phyloP scores from a whole-genome alignment of 495 filamentous ascomycete genomes.

The Talaromyces stipitatus region DNA sequence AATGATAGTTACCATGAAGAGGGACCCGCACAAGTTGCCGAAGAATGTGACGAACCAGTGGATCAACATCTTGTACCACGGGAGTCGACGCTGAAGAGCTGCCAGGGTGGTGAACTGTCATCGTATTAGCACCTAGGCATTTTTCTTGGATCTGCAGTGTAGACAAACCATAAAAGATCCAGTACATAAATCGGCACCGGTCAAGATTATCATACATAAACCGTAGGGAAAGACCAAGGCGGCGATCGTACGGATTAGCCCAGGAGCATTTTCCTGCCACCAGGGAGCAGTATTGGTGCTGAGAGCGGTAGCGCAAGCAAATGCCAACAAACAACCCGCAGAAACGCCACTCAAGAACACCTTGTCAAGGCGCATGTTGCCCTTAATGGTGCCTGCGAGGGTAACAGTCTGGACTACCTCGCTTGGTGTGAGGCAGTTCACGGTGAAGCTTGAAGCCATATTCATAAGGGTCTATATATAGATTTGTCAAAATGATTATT shows the following conservation, averaged over 20 bases:
- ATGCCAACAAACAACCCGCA: constrained; percentile 44
- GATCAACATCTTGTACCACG: constrained; percentile 39
- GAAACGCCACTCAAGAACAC: constrained; percentile 48
- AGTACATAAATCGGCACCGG: constrained; percentile 52
- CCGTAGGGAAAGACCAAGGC: constrained; percentile 53
- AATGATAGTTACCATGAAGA: constrained; percentile 52
- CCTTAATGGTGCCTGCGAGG: constrained; percentile 39
- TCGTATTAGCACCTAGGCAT: background rate
- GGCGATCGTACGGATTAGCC: constrained; percentile 48
- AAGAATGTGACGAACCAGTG: constrained; percentile 53
- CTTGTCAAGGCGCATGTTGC: constrained; percentile 45
- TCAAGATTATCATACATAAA: constrained; percentile 52
- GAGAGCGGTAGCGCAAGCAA: constrained; percentile 45
- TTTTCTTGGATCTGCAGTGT: background rate
- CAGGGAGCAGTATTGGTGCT: constrained; percentile 48
- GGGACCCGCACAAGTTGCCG: constrained; percentile 51
- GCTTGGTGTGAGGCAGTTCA: constrained; percentile 34
- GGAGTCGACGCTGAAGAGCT: constrained; percentile 41
- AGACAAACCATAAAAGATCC: constrained; percentile 47
- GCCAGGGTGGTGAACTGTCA: constrained; percentile 47
- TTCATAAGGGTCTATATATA: background rate
- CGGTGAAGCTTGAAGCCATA: constrained; percentile 10
- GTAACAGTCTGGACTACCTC: constrained; percentile 41
- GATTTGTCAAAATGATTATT: too few species aligned
- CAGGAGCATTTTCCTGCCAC: constrained; percentile 53